Conservation (phyloP, 139 green algal genomes). For the Astrephomene gubernaculifera region DNA sequence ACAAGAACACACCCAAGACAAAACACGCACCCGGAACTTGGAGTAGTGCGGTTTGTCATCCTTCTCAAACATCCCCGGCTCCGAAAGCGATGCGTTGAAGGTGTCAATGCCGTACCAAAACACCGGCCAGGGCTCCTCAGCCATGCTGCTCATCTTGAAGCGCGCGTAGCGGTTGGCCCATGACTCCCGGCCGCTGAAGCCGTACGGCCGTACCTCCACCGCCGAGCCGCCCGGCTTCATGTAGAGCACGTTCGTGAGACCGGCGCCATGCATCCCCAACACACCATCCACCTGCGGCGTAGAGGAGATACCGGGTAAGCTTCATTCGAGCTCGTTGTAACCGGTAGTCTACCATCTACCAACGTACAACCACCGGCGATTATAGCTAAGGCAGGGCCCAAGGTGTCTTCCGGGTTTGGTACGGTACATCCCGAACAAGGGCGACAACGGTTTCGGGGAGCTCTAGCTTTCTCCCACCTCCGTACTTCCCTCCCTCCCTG, state of each 20-base stretch:
- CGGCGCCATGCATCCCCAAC: constrained; percentile 37
- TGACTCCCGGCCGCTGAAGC: constrained; percentile 31
- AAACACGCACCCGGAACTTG: constrained; percentile 16
- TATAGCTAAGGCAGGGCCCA: too few relatives aligned
- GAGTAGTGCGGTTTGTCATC: constrained; percentile 38
- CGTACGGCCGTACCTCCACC: constrained; percentile 33
- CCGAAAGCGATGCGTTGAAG: constrained; percentile 17
- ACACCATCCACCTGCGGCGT: constrained; percentile 24
- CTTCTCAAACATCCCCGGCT: constrained; percentile 29
- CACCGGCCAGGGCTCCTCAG: constrained; percentile 5
- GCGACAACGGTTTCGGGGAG: too few relatives aligned
- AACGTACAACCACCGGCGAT: too few relatives aligned
- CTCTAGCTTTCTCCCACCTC: too few relatives aligned
- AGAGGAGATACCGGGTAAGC: too few relatives aligned
- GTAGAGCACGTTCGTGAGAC: constrained; percentile 36
- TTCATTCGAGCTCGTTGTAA: too few relatives aligned
- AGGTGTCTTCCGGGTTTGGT: too few relatives aligned
- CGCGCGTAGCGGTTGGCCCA: constrained; percentile 44
- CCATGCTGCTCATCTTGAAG: constrained; percentile 31
- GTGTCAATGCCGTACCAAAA: constrained; percentile 40
- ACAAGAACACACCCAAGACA: neutral
- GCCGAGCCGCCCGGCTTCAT: constrained; percentile 28
- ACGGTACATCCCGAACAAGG: too few relatives aligned
- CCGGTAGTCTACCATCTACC: too few relatives aligned
- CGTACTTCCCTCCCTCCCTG: too few relatives aligned